phyloP scores from a whole-genome alignment of 176 grass and related monocot species.

The Eragrostis nindensis region DNA sequence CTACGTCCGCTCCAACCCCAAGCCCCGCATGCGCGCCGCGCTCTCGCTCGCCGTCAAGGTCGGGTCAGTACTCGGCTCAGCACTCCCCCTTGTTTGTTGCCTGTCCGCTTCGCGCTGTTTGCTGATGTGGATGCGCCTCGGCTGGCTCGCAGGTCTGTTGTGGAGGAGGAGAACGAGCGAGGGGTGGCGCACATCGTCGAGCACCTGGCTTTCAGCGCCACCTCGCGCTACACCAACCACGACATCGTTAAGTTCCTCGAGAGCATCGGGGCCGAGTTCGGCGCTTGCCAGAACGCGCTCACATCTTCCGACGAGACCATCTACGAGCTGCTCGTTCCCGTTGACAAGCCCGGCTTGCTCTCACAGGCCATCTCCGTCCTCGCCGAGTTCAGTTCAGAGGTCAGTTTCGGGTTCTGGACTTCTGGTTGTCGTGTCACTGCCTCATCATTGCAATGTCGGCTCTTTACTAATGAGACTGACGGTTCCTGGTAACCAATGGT shows the following conservation, averaged over 20 bases:
- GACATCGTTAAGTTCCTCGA: constrained; percentile 99
- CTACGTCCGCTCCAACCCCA: constrained; percentile 90
- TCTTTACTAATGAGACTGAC: not conserved
- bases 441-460: not conserved
- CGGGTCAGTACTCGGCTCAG: constrained; percentile 64
- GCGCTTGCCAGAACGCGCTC: constrained; percentile 96
- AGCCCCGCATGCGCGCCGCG: constrained; percentile 92
- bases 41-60: constrained; percentile 99
- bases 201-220: constrained; percentile 98
- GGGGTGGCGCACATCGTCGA: constrained; percentile 97
- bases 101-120: not conserved
- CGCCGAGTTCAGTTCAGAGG: constrained; percentile 96
- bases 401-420: not conserved
- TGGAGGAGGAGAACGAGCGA: constrained; percentile 95
- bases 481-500: constrained; percentile 26
- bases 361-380: constrained; percentile 94
- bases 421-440: too few species aligned
- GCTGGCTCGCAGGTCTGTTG: constrained; percentile 87
- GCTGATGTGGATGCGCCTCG: not conserved
- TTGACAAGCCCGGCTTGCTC: constrained; percentile 86
- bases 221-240: constrained; percentile 89
- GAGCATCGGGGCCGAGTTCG: constrained; percentile 98
- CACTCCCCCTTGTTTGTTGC: not conserved
- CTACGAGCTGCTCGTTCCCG: constrained; percentile 95
- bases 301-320: constrained; percentile 98